Evolutionary conservation across 345 rosid genomes (phyloP), one percentile per base, ranked within the genome.

Genomic region (Draba incana): DNA sequence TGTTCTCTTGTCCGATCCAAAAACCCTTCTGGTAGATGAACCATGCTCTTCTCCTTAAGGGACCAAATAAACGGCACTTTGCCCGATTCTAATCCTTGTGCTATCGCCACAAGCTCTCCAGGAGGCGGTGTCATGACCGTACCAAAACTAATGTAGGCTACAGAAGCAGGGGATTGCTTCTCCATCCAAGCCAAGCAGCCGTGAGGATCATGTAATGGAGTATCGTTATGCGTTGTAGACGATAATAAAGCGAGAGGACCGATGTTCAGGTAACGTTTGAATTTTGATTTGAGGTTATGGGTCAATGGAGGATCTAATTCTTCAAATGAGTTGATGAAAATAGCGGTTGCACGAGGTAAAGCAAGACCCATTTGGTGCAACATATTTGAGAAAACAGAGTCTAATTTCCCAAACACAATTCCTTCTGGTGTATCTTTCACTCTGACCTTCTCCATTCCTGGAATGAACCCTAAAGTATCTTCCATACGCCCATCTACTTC

Each of bases 81-180:
- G 5, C 81, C 69, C 10, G 60, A 78, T 66, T 82, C 85, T 13
- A 88, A 6, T 6, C 89, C 89, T 65, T 79, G 72, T 0, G 87
- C 88, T 5, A 88, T 61, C 4, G 76, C 92, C 9, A 33, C 39
- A 16, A 81, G 27, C 79, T 91, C 93, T 4, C 62, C 55, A 5
- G 49, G 70, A 3, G 84, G 81, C 3, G 67, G 77, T 0, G 20
- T 28, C 15, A 66, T 83, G 28, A 80, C 73, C 0, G 89, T 77
- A 39, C 96, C 92, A 10, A 88, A 88, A 69, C 89, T 66, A 43
- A 91, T 81, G 53, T 86, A 91, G 2, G 65, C 82, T 0, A 84
- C 88, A 0, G 88, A 81, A 15, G n/a, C 58, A 3, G 76, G 45
- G 1, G 78, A n/a, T 44, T 67, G 79, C 57, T 48, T 57, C 52